phyloP scores from a whole-genome alignment of 441 rosid genomes.

The Erodium moschatum region DNA sequence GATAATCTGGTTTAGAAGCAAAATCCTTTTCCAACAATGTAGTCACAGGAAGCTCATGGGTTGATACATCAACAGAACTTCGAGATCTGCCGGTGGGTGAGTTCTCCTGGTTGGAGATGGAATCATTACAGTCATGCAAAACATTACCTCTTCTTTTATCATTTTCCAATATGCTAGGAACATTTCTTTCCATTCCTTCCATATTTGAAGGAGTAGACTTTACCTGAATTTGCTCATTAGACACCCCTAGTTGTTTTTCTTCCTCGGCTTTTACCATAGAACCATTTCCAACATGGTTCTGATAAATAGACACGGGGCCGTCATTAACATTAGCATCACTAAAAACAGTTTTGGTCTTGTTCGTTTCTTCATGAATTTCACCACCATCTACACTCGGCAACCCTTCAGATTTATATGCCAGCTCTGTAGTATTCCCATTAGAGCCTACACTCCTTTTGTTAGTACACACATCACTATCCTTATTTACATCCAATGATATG shows the following conservation, averaged over 20 bases:
- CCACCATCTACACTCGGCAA: constrained; percentile 29
- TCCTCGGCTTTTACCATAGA: constrained; percentile 38
- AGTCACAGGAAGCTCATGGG: constrained; percentile 32
- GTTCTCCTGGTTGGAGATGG: constrained; percentile 28
- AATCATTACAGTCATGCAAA: constrained; percentile 24
- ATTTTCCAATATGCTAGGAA: constrained; percentile 26
- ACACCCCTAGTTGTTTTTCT: constrained; percentile 27
- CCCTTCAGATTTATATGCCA: constrained; percentile 38
- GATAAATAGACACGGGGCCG: constrained; percentile 22
- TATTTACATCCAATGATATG: constrained; percentile 46
- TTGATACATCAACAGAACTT: constrained; percentile 30
- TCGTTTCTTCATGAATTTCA: constrained; percentile 38
- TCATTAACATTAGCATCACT: constrained; percentile 24
- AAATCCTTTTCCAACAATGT: constrained; percentile 30
- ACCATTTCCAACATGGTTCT: constrained; percentile 32
- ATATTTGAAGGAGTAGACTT: constrained; percentile 30
- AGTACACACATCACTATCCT: constrained; percentile 35
- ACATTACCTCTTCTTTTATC: constrained; percentile 29
- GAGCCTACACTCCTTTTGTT: constrained; percentile 35
- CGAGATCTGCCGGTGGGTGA: constrained; percentile 30
- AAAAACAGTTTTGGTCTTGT: constrained; percentile 32
- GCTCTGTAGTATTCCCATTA: constrained; percentile 31
- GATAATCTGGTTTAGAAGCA: constrained; percentile 34
- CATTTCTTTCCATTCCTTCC: constrained; percentile 36
- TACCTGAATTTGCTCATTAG: constrained; percentile 39